Percentiles rank a stretch among this genome's conserved stretches.
These are phyloP conservation scores for Amanita polypyramis DNA, from an alignment of 768 basidiomycete genomes.

Conservation along the genomic window DNA sequence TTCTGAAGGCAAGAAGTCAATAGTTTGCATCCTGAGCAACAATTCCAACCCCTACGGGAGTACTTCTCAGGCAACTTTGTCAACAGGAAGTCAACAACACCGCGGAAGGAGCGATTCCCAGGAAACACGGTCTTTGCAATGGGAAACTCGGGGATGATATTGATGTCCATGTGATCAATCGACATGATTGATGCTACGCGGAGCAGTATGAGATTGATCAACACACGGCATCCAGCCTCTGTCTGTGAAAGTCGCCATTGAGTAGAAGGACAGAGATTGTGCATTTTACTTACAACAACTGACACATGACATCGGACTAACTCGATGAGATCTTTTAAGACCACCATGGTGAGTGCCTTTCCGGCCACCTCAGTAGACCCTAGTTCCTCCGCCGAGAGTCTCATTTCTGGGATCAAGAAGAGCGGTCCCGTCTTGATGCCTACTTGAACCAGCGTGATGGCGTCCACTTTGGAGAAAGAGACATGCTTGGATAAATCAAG, in stretches of 20 bases:
- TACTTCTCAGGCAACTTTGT: slow-evolving; percentile 10
- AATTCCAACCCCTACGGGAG: slow-evolving; percentile 1
- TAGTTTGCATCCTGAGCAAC: background rate
- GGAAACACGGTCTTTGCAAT: slow-evolving; percentile 12
- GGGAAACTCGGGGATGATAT: slow-evolving; percentile 15
- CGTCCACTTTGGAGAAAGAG: no score
- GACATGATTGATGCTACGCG: slow-evolving; percentile 13
- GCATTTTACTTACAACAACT: slow-evolving; percentile 10
- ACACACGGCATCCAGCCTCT: slow-evolving; percentile 12
- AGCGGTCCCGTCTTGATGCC: slow-evolving; percentile 10
- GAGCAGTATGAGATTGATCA: slow-evolving; percentile 14
- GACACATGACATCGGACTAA: slow-evolving; percentile 12
- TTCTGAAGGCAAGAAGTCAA: slow-evolving; percentile 7
- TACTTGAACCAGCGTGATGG: background rate
- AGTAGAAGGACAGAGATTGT: background rate
- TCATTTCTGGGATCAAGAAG: slow-evolving; percentile 9
- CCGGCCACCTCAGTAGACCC: slow-evolving; percentile 1
- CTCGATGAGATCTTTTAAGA: slow-evolving; percentile 8
- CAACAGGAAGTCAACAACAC: slow-evolving; percentile 8
- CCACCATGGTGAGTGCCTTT: background rate
- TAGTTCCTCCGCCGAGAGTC: background rate
- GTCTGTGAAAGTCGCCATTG: slow-evolving; percentile 8
- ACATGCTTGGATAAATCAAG: no score
- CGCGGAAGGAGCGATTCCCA: slow-evolving; percentile 12
- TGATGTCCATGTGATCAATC: slow-evolving; percentile 8